A percentile compares a stretch with the other conserved stretches of the same genome.
Evolutionary conservation across 75 land plant genomes (phyloP).

Genomic region (Larix kaempferi): DNA sequence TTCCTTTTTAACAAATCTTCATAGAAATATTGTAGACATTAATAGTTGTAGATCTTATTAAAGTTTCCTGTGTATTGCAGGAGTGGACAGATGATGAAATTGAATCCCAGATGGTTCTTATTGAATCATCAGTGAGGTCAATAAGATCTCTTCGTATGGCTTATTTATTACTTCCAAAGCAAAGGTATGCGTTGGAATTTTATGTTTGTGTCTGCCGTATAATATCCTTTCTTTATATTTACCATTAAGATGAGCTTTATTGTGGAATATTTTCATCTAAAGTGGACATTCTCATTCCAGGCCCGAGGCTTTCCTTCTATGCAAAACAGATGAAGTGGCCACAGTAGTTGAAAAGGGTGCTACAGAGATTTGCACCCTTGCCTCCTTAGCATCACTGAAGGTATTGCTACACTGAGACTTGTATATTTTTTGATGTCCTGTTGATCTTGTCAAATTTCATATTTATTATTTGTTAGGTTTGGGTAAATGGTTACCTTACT

Average conservation of each 20-base stretch:
- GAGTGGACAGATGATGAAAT: constrained; percentile 59
- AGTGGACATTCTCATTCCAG: constrained; percentile 27
- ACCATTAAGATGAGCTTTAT: background rate
- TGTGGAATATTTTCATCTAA: background rate
- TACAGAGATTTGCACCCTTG: constrained; percentile 72
- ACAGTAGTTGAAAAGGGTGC: constrained; percentile 28
- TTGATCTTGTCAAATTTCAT: background rate
- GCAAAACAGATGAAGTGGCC: constrained; percentile 31
- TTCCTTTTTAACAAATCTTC: background rate
- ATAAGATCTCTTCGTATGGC: constrained; percentile 62
- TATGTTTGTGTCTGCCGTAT: background rate
- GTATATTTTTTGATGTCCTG: background rate
- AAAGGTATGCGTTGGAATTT: constrained; percentile 44
- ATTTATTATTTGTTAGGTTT: background rate
- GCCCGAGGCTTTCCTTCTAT: constrained; percentile 57
- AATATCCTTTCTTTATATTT: background rate
- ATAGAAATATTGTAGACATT: no score
- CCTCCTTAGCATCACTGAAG: constrained; percentile 55
- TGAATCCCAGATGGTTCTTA: constrained; percentile 64
- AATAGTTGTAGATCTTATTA: no score
- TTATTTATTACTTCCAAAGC: constrained; percentile 46
- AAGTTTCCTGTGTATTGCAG: constrained; percentile 15
- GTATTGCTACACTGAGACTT: constrained; percentile 19
- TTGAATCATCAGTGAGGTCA: constrained; percentile 54
- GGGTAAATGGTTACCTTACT: background rate